phyloP scores from a whole-genome alignment of 2,329 filamentous ascomycete species.

The Cytospora paraplurivora region DNA sequence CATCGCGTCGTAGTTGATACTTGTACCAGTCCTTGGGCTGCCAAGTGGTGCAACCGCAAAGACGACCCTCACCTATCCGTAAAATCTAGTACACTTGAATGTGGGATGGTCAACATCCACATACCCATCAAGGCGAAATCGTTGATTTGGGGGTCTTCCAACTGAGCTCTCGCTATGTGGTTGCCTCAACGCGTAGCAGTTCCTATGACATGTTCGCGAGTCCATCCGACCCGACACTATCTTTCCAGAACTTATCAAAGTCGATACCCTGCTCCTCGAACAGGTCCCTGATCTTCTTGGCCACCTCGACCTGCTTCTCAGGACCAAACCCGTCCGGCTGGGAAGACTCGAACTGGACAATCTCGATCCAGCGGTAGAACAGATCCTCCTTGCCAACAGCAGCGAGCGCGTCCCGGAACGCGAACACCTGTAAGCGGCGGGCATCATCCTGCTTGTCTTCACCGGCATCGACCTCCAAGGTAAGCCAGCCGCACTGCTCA shows the following conservation, averaged over 20 bases:
- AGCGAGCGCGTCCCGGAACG: conserved; percentile 75
- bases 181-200: neutral
- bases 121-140: neutral
- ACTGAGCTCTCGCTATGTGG: neutral
- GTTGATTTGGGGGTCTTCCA: neutral
- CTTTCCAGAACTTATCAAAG: conserved; percentile 78
- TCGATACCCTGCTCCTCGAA: conserved; percentile 77
- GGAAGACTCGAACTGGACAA: conserved; percentile 84
- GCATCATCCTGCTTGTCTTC: conserved; percentile 59
- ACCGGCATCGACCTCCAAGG: conserved; percentile 57
- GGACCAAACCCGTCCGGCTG: conserved; percentile 76
- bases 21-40: neutral
- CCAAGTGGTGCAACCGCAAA: neutral
- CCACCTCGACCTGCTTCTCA: conserved; percentile 71
- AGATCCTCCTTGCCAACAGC: conserved; percentile 81
- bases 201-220: conserved; percentile 35
- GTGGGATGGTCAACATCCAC: neutral
- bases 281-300: conserved; percentile 72
- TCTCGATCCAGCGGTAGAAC: conserved; percentile 91
- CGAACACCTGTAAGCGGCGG: conserved; percentile 72
- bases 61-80: neutral
- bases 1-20: neutral
- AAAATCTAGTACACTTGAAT: neutral
- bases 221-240: conserved; percentile 52
- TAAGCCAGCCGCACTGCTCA: conserved; percentile 70